These are phyloP conservation scores for Epichloe uncinata DNA, from an alignment of 2,329 filamentous ascomycete species.

Conservation along the genomic window DNA sequence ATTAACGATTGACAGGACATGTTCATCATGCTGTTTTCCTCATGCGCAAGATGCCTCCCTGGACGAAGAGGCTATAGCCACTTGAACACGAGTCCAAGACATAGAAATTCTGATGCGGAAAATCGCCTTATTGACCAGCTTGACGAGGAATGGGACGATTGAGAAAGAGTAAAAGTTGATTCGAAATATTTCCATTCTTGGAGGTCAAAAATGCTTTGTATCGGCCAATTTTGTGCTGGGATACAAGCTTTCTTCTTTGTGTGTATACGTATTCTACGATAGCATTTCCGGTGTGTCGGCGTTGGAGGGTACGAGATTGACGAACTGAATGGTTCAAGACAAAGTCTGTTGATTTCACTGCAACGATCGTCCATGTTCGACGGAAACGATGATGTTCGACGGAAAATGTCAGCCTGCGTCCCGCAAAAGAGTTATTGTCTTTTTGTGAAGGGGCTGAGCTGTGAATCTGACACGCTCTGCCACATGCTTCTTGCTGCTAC, in stretches of 20 bases:
- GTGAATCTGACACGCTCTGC: too few species aligned
- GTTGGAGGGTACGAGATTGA: not conserved
- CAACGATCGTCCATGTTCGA: not conserved
- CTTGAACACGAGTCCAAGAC: conserved; percentile 40
- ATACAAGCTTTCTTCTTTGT: not conserved
- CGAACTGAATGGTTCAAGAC: not conserved
- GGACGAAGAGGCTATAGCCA: conserved; percentile 53
- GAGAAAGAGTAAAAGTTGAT: not conserved
- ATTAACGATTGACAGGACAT: conserved; percentile 35
- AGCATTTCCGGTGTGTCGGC: not conserved
- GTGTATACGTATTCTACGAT: not conserved
- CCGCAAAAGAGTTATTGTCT: too few species aligned
- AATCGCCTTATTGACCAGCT: conserved; percentile 90
- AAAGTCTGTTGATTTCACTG: not conserved
- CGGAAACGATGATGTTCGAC: not conserved
- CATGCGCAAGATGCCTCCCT: conserved; percentile 53
- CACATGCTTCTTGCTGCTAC: not conserved
- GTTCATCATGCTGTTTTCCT: conserved; percentile 54
- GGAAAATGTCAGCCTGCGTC: too few species aligned
- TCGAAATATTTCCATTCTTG: not conserved
- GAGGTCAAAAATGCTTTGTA: not conserved
- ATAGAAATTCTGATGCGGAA: conserved; percentile 59
- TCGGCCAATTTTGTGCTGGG: not conserved
- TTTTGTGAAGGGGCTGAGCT: too few species aligned
- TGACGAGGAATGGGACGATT: conserved; percentile 95